A percentile compares a stretch with the other conserved stretches of the same genome.
Conservation (phyloP, 148 eudicot genomes). For the Arctostaphylos glauca region DNA sequence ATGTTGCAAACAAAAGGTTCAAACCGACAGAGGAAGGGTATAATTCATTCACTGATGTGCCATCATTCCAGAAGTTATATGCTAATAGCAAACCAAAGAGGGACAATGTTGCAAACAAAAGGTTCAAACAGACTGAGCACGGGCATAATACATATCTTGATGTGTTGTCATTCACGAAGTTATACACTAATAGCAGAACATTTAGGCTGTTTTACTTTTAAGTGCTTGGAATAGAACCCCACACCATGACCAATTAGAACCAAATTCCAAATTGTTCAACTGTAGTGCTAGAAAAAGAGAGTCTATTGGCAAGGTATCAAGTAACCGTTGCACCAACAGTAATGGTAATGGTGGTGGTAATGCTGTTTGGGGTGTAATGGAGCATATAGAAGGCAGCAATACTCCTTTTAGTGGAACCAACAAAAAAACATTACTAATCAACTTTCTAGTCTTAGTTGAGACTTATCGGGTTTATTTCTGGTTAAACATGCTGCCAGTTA, state of each 20-base stretch:
- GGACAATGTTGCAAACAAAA: background rate
- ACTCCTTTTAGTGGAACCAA: background rate
- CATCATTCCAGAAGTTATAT: background rate
- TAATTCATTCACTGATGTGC: background rate
- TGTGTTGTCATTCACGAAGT: background rate
- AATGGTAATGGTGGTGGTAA: background rate
- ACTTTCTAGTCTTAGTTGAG: conserved; percentile 2
- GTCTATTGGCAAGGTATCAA: background rate
- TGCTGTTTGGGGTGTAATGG: background rate
- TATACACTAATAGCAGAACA: background rate
- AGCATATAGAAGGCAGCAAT: background rate
- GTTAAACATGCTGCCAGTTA: background rate
- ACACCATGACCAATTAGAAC: background rate
- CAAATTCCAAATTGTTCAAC: background rate
- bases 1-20: background rate
- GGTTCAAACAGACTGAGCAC: background rate
- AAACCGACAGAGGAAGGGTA: background rate
- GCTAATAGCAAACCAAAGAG: background rate
- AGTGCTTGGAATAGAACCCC: background rate
- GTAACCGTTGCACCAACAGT: background rate
- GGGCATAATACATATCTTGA: background rate
- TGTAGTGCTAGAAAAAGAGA: background rate
- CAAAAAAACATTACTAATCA: background rate
- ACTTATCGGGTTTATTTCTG: background rate
- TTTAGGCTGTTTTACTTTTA: background rate